Evolutionary conservation across 176 grass and related monocot genomes (phyloP).

Genomic region (Lolium multiflorum): DNA sequence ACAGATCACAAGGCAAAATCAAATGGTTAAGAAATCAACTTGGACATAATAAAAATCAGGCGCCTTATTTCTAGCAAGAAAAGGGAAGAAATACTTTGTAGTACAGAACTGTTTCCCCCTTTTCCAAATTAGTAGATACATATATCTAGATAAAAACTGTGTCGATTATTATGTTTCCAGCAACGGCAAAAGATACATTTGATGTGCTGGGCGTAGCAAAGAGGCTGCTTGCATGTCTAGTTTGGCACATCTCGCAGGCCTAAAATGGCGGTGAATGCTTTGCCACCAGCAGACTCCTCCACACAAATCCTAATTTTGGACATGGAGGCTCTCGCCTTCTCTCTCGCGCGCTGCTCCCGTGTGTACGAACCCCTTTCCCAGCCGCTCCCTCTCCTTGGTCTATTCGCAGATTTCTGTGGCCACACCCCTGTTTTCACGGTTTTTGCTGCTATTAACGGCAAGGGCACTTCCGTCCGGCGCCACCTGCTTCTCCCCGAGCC

Average conservation of each 20-base stretch:
- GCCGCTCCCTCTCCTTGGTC: background rate
- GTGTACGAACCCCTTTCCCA: background rate
- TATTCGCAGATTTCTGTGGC: conserved; percentile 25
- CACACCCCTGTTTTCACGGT: conserved; percentile 30
- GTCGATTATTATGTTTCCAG: no score
- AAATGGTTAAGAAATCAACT: no score
- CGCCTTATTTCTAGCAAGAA: no score
- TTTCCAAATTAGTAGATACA: no score
- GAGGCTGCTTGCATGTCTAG: background rate
- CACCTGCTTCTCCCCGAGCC: conserved; percentile 1
- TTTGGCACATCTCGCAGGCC: background rate
- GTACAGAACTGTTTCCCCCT: no score
- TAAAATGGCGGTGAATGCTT: background rate
- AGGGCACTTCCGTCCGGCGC: conserved; percentile 32
- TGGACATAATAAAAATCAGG: no score
- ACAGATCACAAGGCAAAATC: no score
- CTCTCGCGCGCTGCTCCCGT: background rate
- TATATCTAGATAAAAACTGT: no score
- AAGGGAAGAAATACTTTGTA: no score
- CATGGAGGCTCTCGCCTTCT: background rate
- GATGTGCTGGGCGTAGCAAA: no score
- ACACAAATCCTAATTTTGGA: background rate
- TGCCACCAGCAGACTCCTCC: background rate
- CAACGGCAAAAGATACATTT: no score
- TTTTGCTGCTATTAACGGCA: conserved; percentile 29